These are phyloP conservation scores for Protomyces lactucae-debilis DNA, from an alignment of 1,139 yeast genomes.

Conservation along the genomic window DNA sequence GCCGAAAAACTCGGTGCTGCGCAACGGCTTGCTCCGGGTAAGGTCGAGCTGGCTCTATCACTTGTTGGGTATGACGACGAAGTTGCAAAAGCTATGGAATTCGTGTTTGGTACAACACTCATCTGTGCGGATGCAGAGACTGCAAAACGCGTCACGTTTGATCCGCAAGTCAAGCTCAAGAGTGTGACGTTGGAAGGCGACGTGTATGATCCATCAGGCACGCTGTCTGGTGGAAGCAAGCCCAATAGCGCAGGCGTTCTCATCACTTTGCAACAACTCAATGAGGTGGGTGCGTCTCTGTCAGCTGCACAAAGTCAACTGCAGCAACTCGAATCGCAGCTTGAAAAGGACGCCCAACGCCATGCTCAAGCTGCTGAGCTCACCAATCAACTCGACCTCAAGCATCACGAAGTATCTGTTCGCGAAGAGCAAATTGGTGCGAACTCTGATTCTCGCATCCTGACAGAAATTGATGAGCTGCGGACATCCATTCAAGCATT, in stretches of 20 bases:
- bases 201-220: constrained; percentile 92
- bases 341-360: constrained; percentile 48
- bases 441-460: constrained; percentile 52
- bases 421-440: constrained; percentile 57
- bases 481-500: constrained; percentile 30
- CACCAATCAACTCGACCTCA: constrained; percentile 62
- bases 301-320: constrained; percentile 45
- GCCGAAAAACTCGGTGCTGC: constrained; percentile 48
- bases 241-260: constrained; percentile 51
- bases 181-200: constrained; percentile 95
- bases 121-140: constrained; percentile 82
- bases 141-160: constrained; percentile 81
- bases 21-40: constrained; percentile 66
- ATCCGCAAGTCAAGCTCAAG: constrained; percentile 70
- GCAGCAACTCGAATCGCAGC: constrained; percentile 43
- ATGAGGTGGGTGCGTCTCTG: constrained; percentile 48
- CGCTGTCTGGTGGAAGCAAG: constrained; percentile 91
- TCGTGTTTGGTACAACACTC: constrained; percentile 81
- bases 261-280: constrained; percentile 63
- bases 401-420: constrained; percentile 62
- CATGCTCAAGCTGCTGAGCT: constrained; percentile 53
- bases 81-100: constrained; percentile 78
- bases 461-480: constrained; percentile 34
- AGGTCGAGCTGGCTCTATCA: constrained; percentile 81
- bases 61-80: constrained; percentile 69